Base-by-base conservation (phyloP, 106 monocot genomes). In the Allium cepa region DNA sequence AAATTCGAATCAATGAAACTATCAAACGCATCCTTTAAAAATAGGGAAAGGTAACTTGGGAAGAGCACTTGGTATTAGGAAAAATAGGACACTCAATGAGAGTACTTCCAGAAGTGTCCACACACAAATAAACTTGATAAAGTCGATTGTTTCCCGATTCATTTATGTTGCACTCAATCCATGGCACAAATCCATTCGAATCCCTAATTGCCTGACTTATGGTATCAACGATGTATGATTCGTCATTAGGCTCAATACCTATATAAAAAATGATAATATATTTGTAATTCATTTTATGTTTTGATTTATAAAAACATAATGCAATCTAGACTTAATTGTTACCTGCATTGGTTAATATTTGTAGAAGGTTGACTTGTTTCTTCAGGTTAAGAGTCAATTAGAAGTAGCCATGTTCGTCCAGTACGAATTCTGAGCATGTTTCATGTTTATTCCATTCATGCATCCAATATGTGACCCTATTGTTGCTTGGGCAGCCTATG, bases 391-490 rank as follows among this genome's bases (percentile, higher is more conserved):
- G 80, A 1, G n/a, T 73, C 0, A 62, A 16, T 46, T 78, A 36
- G 66, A 90, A 90, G 74, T 85, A 90, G 49, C 50, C 10, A 57
- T 75, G n/a, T n/a, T n/a, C n/a, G 83, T 76, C 73, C 46, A 82
- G 50, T 13, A 67, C 46, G 9, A 79, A 71, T 61, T 80, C 77
- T 2, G 85, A 71, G 73, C 90, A 90, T 11, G 90, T 86, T 49
- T 86, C 86, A 56, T 80, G 86, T 76, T 83, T 90, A 26, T 69
- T 63, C 86, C 90, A 90, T 64, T 83, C 86, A 36, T 86, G 74
- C 26, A 15, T 58, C 90, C 90, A 90, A 67, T 82, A 90, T 2
- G 13, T 51, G 11, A 53, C 50, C 7, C 79, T 77, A 50, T 78
- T 62, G 66, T 67, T 50, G 73, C 71, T 77, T 11, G 85, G 85